Evolutionary conservation across 345 rosid genomes (phyloP).

Genomic region (Limnanthes douglasii): DNA sequence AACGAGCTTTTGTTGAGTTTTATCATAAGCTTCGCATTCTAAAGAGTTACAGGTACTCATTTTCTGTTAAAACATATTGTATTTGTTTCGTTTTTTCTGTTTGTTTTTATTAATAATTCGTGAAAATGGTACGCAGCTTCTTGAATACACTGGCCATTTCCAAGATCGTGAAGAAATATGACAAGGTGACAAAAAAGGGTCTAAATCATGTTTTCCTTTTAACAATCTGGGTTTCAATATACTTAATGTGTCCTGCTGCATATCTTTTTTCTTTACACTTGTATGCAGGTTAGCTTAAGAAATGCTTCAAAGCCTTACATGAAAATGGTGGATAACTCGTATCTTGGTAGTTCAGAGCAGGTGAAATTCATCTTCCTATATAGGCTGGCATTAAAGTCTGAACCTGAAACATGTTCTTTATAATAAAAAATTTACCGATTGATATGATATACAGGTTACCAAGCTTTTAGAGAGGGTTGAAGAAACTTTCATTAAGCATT

Average conservation of each 20-base stretch:
- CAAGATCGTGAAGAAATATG: slow-evolving; percentile 67
- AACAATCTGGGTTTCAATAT: no score
- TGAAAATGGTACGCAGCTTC: slow-evolving; percentile 24
- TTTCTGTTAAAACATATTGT: background rate
- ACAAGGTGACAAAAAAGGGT: slow-evolving; percentile 29
- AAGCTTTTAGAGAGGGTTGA: slow-evolving; percentile 49
- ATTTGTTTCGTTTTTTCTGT: background rate
- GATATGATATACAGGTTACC: slow-evolving; percentile 14
- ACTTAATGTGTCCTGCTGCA: slow-evolving; percentile 10
- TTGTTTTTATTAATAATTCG: background rate
- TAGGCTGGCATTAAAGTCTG: no score
- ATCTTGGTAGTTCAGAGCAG: slow-evolving; percentile 34
- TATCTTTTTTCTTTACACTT: no score
- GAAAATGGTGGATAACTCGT: slow-evolving; percentile 48
- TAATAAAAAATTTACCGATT: no score
- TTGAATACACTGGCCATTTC: slow-evolving; percentile 47
- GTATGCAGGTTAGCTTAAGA: slow-evolving; percentile 41
- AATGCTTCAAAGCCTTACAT: slow-evolving; percentile 38
- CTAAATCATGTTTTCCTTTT: no score
- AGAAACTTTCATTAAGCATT: slow-evolving; percentile 52
- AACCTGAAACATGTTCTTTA: no score
- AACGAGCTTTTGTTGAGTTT: slow-evolving; percentile 41
- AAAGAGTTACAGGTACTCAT: slow-evolving; percentile 32
- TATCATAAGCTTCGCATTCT: slow-evolving; percentile 63
- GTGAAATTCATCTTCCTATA: no score